Percentiles rank a stretch among this genome's conserved stretches.
These are phyloP conservation scores for Lagerstroemia speciosa DNA, from an alignment of 345 rosid species.

Conservation along the genomic window DNA sequence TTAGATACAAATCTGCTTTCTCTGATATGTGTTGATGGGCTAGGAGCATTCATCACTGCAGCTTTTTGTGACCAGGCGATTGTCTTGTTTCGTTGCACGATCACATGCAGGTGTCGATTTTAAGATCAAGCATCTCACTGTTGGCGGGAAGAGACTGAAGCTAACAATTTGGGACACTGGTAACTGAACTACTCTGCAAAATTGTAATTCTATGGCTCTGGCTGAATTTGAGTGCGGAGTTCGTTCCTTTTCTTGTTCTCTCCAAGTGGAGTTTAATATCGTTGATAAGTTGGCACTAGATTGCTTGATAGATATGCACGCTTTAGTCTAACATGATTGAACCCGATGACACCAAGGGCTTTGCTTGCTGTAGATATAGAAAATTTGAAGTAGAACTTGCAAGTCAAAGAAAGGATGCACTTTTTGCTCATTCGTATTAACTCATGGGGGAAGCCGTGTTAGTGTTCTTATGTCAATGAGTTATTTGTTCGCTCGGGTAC, in stretches of 20 bases:
- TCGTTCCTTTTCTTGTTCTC: neutral
- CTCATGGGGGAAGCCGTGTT: neutral
- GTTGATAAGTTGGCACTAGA: too few species aligned
- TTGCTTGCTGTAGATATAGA: too few species aligned
- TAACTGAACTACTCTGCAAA: constrained; percentile 10
- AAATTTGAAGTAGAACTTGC: too few species aligned
- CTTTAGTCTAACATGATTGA: neutral
- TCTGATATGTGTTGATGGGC: neutral
- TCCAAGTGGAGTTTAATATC: neutral
- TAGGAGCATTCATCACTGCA: neutral
- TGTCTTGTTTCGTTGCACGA: neutral
- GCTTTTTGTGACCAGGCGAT: neutral
- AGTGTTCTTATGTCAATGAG: neutral
- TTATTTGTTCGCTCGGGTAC: neutral
- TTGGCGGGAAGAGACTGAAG: constrained; percentile 77
- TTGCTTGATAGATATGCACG: too few species aligned
- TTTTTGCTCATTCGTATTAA: neutral
- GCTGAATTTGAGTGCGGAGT: neutral
- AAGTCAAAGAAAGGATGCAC: too few species aligned
- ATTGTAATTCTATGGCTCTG: neutral
- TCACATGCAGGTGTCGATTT: constrained; percentile 71
- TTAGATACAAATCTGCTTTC: neutral
- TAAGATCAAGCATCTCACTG: constrained; percentile 77
- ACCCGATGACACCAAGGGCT: too few species aligned
- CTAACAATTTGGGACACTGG: constrained; percentile 98